A percentile compares a stretch with the other conserved stretches of the same genome.
Conservation (phyloP, 805 yeast species). For the Teunomyces pallodes region DNA sequence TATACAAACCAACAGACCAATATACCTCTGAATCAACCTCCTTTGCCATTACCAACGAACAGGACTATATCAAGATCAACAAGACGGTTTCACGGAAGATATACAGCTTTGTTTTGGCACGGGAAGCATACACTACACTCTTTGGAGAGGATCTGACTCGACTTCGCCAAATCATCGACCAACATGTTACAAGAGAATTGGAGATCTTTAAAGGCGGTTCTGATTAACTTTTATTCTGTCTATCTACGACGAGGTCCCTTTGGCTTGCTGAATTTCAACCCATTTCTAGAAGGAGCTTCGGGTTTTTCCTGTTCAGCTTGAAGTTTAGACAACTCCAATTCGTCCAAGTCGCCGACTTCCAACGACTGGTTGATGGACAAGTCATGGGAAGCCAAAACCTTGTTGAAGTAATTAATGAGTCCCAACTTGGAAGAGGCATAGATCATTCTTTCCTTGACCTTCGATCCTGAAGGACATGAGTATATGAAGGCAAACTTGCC, state of each 20-base stretch:
- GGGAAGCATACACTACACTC: conserved; percentile 5
- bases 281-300: conserved; percentile 8
- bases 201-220: not conserved
- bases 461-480: conserved; percentile 87
- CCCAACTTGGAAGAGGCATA: conserved; percentile 80
- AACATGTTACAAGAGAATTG: conserved; percentile 22
- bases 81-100: conserved; percentile 58
- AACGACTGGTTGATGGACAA: conserved; percentile 43
- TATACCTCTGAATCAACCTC: conserved; percentile 22
- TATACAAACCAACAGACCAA: conserved; percentile 31
- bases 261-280: conserved; percentile 53
- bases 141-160: conserved; percentile 16
- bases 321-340: conserved; percentile 56
- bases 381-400: conserved; percentile 25
- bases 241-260: conserved; percentile 61
- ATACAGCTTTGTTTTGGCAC: conserved; percentile 37
- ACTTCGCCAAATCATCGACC: conserved; percentile 22
- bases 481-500: conserved; percentile 60
- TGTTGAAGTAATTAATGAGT: conserved; percentile 49
- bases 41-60: conserved; percentile 25
- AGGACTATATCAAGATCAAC: conserved; percentile 57
- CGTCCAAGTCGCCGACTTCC: conserved; percentile 74
- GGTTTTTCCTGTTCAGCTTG: conserved; percentile 12
- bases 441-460: conserved; percentile 87
- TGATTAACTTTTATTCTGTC: conserved; percentile 1